These are phyloP conservation scores for Entomortierella beljakovae DNA, from an alignment of 192 early-diverging fungal species.

Conservation along the genomic window DNA sequence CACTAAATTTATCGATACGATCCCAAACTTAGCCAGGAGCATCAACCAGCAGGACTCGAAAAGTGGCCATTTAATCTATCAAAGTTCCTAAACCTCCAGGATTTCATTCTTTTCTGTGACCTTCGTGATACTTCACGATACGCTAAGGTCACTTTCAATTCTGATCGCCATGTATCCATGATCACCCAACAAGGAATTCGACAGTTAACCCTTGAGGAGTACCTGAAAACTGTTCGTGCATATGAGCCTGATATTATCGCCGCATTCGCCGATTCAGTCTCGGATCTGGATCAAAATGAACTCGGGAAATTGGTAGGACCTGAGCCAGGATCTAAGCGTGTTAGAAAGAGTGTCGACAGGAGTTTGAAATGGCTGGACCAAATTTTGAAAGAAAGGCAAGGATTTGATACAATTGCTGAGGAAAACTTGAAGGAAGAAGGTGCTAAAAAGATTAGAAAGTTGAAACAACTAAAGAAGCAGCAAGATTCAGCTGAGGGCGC, in stretches of 20 bases:
- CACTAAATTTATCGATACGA: neutral
- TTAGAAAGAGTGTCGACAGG: conserved; percentile 60
- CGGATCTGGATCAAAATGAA: conserved; percentile 35
- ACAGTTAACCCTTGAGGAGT: conserved; percentile 60
- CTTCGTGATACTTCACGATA: conserved; percentile 59
- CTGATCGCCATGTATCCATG: conserved; percentile 64
- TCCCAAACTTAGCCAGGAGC: conserved; percentile 26
- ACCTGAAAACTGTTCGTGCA: conserved; percentile 47
- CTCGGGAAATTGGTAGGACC: neutral
- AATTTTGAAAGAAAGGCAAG: conserved; percentile 34
- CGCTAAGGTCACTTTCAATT: conserved; percentile 51
- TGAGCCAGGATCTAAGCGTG: conserved; percentile 54
- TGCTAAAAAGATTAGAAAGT: conserved; percentile 39
- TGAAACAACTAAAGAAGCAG: neutral
- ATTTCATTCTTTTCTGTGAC: conserved; percentile 61
- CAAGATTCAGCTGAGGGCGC: no score
- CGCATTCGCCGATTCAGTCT: conserved; percentile 55
- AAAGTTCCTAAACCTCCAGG: conserved; percentile 61
- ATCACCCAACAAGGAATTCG: conserved; percentile 63
- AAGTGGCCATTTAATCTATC: conserved; percentile 36
- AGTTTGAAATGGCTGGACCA: conserved; percentile 64
- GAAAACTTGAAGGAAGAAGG: conserved; percentile 31
- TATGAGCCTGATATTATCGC: conserved; percentile 64
- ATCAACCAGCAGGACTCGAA: conserved; percentile 30
- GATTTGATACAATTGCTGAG: conserved; percentile 21